Conservation (phyloP, 2,329 filamentous ascomycete genomes). For the Claviceps purpurea region DNA sequence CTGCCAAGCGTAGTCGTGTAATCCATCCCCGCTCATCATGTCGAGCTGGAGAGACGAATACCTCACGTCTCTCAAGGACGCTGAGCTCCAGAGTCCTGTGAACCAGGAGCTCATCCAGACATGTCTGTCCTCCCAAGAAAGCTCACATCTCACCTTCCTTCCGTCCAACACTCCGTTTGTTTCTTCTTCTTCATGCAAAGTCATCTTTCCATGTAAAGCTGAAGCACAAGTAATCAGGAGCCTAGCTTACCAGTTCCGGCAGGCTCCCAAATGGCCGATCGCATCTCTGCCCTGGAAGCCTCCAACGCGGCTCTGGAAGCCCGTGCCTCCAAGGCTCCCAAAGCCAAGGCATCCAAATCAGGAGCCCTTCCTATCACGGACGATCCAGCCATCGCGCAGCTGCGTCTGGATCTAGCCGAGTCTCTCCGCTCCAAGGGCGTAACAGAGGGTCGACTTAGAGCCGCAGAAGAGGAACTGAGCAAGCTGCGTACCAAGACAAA, state of each 20-base stretch:
- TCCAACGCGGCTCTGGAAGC: conserved; percentile 33
- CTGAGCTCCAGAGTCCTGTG: conserved; percentile 50
- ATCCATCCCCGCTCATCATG: conserved; percentile 21
- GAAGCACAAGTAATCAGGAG: background rate
- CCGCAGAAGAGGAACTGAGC: conserved; percentile 49
- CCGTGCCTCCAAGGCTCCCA: conserved; percentile 10
- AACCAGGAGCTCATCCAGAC: conserved; percentile 60
- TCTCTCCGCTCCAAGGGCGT: conserved; percentile 62
- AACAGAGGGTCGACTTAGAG: conserved; percentile 49
- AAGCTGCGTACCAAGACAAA: conserved; percentile 46
- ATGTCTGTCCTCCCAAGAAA: conserved; percentile 40
- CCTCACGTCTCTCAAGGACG: conserved; percentile 58
- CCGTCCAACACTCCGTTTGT: background rate
- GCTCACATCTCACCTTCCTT: background rate
- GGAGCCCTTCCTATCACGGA: conserved; percentile 7
- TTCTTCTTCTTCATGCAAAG: background rate
- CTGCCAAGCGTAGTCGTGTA: background rate
- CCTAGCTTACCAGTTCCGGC: conserved; percentile 9
- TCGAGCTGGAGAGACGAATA: conserved; percentile 75
- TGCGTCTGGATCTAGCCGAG: conserved; percentile 59
- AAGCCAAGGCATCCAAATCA: conserved; percentile 5
- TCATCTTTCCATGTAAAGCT: background rate
- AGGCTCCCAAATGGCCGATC: conserved; percentile 56
- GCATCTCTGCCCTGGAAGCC: conserved; percentile 49
- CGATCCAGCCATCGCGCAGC: conserved; percentile 29